Conservation (phyloP, 2,329 filamentous ascomycete genomes). For the Trichoderma sp. region DNA sequence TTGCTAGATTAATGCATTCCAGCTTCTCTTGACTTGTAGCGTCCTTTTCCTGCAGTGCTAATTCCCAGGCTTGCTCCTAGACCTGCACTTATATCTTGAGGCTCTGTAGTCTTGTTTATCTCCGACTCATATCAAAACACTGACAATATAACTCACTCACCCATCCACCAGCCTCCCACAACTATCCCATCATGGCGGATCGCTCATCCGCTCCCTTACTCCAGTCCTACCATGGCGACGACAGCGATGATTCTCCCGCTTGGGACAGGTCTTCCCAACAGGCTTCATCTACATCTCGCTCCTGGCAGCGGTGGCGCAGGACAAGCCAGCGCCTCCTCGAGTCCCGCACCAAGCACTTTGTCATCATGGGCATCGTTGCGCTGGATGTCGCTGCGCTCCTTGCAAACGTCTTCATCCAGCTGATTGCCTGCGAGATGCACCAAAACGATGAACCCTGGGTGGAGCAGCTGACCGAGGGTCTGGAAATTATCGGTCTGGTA, state of each 20-base stretch:
- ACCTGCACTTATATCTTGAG: not conserved
- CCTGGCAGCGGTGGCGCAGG: conserved; percentile 11
- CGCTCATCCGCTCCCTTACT: conserved; percentile 17
- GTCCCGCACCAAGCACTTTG: conserved; percentile 47
- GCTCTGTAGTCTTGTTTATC: not conserved
- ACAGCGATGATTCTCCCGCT: not conserved
- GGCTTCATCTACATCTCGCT: not conserved
- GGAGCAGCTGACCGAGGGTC: conserved; percentile 34
- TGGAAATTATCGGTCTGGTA: conserved; percentile 56
- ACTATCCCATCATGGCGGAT: not conserved
- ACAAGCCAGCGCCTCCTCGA: conserved; percentile 31
- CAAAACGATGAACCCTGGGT: conserved; percentile 46
- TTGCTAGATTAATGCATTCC: not conserved
- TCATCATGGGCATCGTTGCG: conserved; percentile 46
- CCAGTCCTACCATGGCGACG: not conserved
- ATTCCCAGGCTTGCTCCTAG: not conserved
- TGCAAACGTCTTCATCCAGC: conserved; percentile 49
- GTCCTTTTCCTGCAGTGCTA: not conserved
- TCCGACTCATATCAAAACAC: not conserved
- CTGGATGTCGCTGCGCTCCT: conserved; percentile 49
- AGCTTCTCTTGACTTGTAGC: not conserved
- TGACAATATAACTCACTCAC: not conserved
- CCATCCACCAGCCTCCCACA: not conserved
- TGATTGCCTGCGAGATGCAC: conserved; percentile 51
- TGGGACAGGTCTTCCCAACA: not conserved